Base-by-base conservation (phyloP, 2,329 filamentous ascomycete genomes). In the Fusarium albidum region DNA sequence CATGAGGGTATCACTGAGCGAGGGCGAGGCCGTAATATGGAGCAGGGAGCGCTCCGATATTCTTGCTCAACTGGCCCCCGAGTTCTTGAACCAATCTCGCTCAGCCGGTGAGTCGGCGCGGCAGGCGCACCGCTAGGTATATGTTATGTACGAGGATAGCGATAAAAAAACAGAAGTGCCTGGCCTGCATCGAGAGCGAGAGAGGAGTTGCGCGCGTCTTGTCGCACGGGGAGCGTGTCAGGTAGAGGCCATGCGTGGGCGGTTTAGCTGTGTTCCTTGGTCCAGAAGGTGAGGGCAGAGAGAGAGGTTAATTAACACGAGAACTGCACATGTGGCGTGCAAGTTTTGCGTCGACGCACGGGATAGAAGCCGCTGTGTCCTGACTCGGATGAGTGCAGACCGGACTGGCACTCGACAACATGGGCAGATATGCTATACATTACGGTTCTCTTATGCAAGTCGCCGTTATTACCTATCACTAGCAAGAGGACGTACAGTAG, bases 201-300 rank as follows among this genome's bases (percentile, higher is more conserved):
- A 38, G 39, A 40, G 33, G 35, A n/a, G n/a, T n/a, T n/a, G n/a
- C 51, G 51, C 45, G 40, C 42, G 37, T 63, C 44, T 45, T 40
- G 47, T 52, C 45, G 55, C 21, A 21, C 21, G 52, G 46, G 45
- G 38, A 55, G 41, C 39, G 56, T 59, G 45, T 60, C 61, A 64
- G 59, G 52, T 52, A 48, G 50, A 57, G 37, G 39, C 15, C 38
- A 38, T 47, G 31, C 43, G 31, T 52, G 50, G 34, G 52, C 33
- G 49, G 29, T 40, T 47, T 15, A 27, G 25, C 26, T 34, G 26
- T 13, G 27, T 14, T 34, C 12, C 17, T 28, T n/a, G n/a, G 15
- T 9, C n/a, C 21, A 14, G n/a, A n/a, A 45, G 21, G n/a, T n/a
- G n/a, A n/a, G 18, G 44, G 38, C 31, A 18, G 38, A 31, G n/a